These are phyloP conservation scores for Aegilops longissima DNA, from an alignment of 176 grass and related monocot species.

Conservation along the genomic window DNA sequence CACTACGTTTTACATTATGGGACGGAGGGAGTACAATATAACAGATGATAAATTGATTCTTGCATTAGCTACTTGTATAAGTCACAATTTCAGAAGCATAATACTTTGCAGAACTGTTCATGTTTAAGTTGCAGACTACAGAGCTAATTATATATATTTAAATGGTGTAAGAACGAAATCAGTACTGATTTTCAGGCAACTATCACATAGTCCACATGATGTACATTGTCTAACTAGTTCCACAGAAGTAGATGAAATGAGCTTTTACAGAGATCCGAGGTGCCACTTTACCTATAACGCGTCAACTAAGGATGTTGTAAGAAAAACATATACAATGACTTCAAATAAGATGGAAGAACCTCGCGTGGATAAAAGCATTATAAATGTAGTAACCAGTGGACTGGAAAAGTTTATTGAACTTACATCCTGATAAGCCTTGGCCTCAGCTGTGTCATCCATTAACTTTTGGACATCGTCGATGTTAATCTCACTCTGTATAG, in stretches of 20 bases:
- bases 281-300: neutral
- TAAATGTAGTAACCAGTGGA: conserved; percentile 13
- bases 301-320: neutral
- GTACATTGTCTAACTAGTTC: neutral
- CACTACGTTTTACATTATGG: no score
- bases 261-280: neutral
- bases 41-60: neutral
- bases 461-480: conserved; percentile 96
- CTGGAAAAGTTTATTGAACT: conserved; percentile 28
- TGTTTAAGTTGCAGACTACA: conserved; percentile 10
- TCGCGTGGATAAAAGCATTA: neutral
- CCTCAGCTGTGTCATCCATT: conserved; percentile 97
- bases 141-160: neutral
- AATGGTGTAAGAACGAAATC: neutral
- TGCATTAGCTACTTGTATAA: neutral
- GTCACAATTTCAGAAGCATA: neutral
- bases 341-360: conserved; percentile 19
- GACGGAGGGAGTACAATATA: neutral
- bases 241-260: conserved; percentile 2
- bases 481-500: conserved; percentile 98
- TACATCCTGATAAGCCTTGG: conserved; percentile 99
- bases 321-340: conserved; percentile 2
- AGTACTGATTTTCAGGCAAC: neutral
- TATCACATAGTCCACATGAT: neutral
- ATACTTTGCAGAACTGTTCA: neutral